Conservation (phyloP, 2,329 filamentous ascomycete species). For the Pseudocercospora cruenta region DNA sequence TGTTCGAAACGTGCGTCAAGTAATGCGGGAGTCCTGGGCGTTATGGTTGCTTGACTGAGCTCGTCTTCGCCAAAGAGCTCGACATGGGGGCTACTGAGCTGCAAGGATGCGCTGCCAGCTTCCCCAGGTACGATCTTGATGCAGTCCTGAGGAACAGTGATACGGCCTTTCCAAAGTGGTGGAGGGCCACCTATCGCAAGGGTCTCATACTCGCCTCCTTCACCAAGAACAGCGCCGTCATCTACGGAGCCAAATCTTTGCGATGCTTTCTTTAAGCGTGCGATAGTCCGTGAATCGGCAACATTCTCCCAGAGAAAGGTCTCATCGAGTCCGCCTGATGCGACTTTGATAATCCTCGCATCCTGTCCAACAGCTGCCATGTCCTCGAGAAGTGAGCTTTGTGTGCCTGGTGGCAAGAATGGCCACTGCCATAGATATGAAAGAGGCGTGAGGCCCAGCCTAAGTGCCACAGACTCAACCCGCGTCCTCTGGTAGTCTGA, state of each 20-base stretch:
- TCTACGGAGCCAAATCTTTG: slow-evolving; percentile 67
- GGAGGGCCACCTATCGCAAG: slow-evolving; percentile 79
- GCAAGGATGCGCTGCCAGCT: slow-evolving; percentile 76
- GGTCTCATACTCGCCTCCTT: slow-evolving; percentile 96
- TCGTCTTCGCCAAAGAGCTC: neutral
- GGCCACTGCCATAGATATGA: slow-evolving; percentile 94
- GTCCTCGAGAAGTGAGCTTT: slow-evolving; percentile 68
- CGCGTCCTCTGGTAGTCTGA: slow-evolving; percentile 95
- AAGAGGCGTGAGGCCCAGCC: slow-evolving; percentile 79
- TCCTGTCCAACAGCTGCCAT: slow-evolving; percentile 80
- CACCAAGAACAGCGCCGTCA: slow-evolving; percentile 76
- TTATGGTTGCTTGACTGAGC: neutral
- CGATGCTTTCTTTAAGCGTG: slow-evolving; percentile 58
- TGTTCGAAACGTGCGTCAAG: slow-evolving; percentile 66
- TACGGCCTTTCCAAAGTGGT: slow-evolving; percentile 70
- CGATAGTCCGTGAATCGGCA: slow-evolving; percentile 56
- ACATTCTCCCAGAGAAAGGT: slow-evolving; percentile 80
- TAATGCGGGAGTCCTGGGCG: slow-evolving; percentile 61
- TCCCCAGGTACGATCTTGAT: slow-evolving; percentile 64
- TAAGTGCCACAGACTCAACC: slow-evolving; percentile 87
- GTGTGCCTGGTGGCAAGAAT: slow-evolving; percentile 60
- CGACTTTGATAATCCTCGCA: slow-evolving; percentile 92
- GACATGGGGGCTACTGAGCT: slow-evolving; percentile 61
- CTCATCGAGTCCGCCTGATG: slow-evolving; percentile 84
- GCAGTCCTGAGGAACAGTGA: slow-evolving; percentile 63